These are phyloP conservation scores for Cadophora gregata DNA, from an alignment of 2,329 filamentous ascomycete genomes.

Conservation along the genomic window DNA sequence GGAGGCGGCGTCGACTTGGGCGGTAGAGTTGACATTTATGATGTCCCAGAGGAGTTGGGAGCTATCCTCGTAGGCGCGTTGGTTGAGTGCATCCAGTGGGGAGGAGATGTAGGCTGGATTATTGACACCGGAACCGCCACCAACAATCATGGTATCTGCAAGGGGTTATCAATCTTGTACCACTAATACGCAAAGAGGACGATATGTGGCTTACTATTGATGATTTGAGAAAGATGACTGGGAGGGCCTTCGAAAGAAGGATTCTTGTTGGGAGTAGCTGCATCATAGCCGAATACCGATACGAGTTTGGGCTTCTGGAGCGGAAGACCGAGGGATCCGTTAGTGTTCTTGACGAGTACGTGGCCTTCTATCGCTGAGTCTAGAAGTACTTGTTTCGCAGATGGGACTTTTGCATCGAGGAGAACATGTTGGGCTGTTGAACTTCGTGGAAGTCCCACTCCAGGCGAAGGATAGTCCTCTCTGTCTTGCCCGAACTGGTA, in stretches of 20 bases:
- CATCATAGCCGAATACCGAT: conserved; percentile 68
- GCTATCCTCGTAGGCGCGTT: conserved; percentile 58
- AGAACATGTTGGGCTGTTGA: conserved; percentile 56
- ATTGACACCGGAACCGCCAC: conserved; percentile 54
- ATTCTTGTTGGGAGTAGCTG: conserved; percentile 33
- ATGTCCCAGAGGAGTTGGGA: conserved; percentile 64
- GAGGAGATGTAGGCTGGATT: conserved; percentile 56
- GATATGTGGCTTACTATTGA: conserved; percentile 1
- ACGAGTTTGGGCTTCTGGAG: conserved; percentile 55
- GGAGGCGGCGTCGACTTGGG: conserved; percentile 52
- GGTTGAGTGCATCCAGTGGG: conserved; percentile 60
- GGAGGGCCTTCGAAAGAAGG: conserved; percentile 6
- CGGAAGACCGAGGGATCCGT: conserved; percentile 51
- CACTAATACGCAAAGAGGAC: neutral
- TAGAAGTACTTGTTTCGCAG: conserved; percentile 48
- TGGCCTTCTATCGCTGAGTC: conserved; percentile 68
- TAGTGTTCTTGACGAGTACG: conserved; percentile 66
- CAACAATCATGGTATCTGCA: conserved; percentile 17
- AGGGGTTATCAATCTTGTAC: neutral
- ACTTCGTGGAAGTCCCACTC: conserved; percentile 57
- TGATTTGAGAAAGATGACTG: conserved; percentile 1
- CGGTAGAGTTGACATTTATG: conserved; percentile 49
- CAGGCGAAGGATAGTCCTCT: conserved; percentile 41
- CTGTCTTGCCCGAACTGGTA: conserved; percentile 63
- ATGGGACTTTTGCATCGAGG: conserved; percentile 60